Conservation (phyloP, 202 grass and related monocot genomes). For the Dendrocalamus latiflorus region DNA sequence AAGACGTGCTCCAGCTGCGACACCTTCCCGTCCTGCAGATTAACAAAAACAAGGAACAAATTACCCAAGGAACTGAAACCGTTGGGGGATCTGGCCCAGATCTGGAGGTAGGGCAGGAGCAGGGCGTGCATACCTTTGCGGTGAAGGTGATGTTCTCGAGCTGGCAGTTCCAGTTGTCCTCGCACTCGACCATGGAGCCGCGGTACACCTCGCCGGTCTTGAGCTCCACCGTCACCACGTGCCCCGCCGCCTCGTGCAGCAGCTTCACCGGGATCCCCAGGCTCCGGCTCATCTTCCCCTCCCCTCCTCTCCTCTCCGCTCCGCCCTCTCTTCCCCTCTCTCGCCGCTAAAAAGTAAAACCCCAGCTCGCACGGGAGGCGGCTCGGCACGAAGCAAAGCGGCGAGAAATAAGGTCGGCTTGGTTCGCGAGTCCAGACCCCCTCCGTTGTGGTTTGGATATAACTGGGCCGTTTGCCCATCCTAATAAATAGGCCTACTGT, state of each 20-base stretch:
- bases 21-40: constrained; percentile 75
- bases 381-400: neutral
- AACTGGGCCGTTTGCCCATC: neutral
- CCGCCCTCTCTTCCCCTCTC: neutral
- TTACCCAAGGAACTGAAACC: neutral
- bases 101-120: neutral
- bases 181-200: constrained; percentile 79
- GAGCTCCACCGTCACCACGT: constrained; percentile 91
- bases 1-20: constrained; percentile 91
- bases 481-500: too few species aligned
- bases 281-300: constrained; percentile 63
- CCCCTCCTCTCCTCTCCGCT: neutral
- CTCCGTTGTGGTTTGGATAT: neutral
- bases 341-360: constrained; percentile 39
- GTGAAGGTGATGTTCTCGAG: constrained; percentile 87
- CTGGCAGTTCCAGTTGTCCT: constrained; percentile 99
- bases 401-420: neutral
- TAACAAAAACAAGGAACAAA: neutral
- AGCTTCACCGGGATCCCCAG: constrained; percentile 93
- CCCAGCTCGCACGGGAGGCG: constrained; percentile 4
- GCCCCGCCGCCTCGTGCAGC: constrained; percentile 88
- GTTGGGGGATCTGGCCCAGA: constrained; percentile 8
- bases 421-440: neutral
- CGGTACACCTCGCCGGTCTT: constrained; percentile 95
- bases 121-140: constrained; percentile 41